A percentile compares a stretch with the other conserved stretches of the same genome.
These are phyloP conservation scores for Teratosphaeria gauchensis DNA, from an alignment of 2,329 filamentous ascomycete genomes.

Conservation along the genomic window DNA sequence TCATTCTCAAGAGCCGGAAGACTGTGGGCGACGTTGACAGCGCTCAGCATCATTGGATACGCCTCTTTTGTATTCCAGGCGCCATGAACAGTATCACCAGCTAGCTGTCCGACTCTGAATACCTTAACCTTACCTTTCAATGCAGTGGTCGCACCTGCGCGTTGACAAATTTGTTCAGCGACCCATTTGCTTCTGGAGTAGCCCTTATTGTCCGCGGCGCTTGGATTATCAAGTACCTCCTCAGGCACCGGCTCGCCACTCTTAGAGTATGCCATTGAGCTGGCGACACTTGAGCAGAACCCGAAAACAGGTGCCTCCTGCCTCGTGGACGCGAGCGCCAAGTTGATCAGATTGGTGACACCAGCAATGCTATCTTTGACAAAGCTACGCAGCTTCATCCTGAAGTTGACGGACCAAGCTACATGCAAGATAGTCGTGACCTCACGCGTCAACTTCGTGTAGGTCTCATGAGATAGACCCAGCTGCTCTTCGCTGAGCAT, in stretches of 20 bases:
- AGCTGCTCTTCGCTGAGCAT: conserved; percentile 40
- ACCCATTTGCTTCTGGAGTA: conserved; percentile 52
- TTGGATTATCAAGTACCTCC: conserved; percentile 30
- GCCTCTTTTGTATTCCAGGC: conserved; percentile 42
- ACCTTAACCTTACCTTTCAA: conserved; percentile 33
- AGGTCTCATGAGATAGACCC: conserved; percentile 36
- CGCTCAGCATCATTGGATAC: conserved; percentile 40
- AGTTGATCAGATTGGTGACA: conserved; percentile 39
- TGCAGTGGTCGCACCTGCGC: conserved; percentile 23
- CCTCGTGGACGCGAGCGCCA: conserved; percentile 28
- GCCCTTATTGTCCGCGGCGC: conserved; percentile 39
- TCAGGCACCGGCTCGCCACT: conserved; percentile 31
- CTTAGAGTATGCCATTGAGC: conserved; percentile 25
- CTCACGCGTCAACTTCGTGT: conserved; percentile 33
- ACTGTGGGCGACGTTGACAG: conserved; percentile 28
- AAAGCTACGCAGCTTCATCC: conserved; percentile 46
- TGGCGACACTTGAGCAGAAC: conserved; percentile 46
- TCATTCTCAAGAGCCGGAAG: conserved; percentile 32
- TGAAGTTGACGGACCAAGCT: conserved; percentile 59
- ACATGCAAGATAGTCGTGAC: conserved; percentile 50
- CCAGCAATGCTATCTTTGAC: conserved; percentile 43
- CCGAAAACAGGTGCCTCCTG: conserved; percentile 27
- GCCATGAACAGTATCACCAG: conserved; percentile 34
- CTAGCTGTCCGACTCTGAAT: conserved; percentile 39
- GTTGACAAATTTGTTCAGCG: conserved; percentile 44